Percentiles rank a stretch among this genome's conserved stretches.
Evolutionary conservation across 1,284 basidiomycete genomes (phyloP).

Genomic region (Gymnopus androsaceus): DNA sequence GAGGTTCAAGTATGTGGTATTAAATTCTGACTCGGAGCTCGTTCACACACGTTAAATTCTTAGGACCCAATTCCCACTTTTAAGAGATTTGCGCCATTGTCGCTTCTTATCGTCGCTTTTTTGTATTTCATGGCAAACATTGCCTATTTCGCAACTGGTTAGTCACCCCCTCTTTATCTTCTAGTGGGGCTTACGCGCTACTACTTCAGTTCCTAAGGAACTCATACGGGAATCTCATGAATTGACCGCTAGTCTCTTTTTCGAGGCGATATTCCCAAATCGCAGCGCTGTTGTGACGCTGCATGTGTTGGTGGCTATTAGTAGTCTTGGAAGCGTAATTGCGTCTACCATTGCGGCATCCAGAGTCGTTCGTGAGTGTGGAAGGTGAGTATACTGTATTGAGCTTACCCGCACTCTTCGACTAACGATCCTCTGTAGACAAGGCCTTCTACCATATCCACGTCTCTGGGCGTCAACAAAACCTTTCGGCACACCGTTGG

Average conservation of each 20-base stretch:
- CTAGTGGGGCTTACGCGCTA: not conserved
- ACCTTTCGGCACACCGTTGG: constrained; percentile 49
- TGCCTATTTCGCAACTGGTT: not conserved
- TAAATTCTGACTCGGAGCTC: not conserved
- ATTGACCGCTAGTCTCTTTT: not conserved
- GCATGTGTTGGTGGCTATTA: not conserved
- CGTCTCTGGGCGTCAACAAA: constrained; percentile 40
- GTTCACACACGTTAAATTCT: not conserved
- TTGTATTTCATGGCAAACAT: not conserved
- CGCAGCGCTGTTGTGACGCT: not conserved
- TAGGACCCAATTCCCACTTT: not conserved
- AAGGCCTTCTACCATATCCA: constrained; percentile 43
- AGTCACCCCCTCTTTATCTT: not conserved
- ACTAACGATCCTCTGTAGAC: constrained; percentile 15
- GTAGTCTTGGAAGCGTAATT: not conserved
- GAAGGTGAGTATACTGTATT: not conserved
- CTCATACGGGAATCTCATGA: not conserved
- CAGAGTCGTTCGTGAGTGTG: not conserved
- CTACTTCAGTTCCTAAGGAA: not conserved
- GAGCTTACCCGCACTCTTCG: too few species aligned
- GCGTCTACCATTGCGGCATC: not conserved
- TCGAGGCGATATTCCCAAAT: not conserved
- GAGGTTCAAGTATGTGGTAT: not conserved
- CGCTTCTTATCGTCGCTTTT: not conserved
- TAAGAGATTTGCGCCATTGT: not conserved